Percentiles rank a stretch among this genome's conserved stretches.
These are phyloP conservation scores for Epichloe brachyelytri DNA, from an alignment of 2,329 filamentous ascomycete genomes.

Conservation along the genomic window DNA sequence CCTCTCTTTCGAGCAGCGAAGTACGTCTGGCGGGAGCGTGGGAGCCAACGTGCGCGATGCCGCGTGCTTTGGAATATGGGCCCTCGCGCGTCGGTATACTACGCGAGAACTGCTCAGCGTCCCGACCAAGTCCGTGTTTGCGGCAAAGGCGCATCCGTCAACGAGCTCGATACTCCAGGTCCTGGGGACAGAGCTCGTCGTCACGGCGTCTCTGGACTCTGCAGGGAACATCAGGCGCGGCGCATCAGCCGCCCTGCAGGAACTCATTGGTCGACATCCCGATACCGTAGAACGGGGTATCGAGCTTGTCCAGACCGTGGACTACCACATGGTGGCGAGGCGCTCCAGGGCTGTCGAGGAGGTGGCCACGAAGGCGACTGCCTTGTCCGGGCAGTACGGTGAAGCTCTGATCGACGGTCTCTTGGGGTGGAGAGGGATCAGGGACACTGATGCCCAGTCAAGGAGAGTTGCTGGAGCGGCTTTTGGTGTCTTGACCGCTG, in stretches of 20 bases:
- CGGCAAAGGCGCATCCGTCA: conserved; percentile 23
- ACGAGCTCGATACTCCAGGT: conserved; percentile 52
- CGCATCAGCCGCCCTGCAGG: conserved; percentile 84
- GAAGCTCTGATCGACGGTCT: conserved; percentile 56
- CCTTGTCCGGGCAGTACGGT: conserved; percentile 57
- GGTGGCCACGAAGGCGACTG: conserved; percentile 56
- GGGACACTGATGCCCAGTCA: conserved; percentile 61
- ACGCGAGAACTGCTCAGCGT: conserved; percentile 63
- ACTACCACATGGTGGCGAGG: conserved; percentile 89
- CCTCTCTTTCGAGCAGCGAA: conserved; percentile 78
- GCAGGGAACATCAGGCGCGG: conserved; percentile 88
- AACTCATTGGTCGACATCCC: conserved; percentile 85
- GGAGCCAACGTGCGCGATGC: conserved; percentile 90
- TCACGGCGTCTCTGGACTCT: conserved; percentile 73
- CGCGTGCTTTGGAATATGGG: conserved; percentile 93
- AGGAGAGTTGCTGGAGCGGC: conserved; percentile 59
- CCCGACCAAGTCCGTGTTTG: conserved; percentile 31
- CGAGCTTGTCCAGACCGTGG: conserved; percentile 71
- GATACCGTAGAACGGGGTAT: conserved; percentile 76
- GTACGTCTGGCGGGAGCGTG: conserved; percentile 68
- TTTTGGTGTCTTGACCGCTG: conserved; percentile 46
- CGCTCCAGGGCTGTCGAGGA: conserved; percentile 68
- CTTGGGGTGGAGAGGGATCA: conserved; percentile 78
- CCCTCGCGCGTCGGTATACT: conserved; percentile 73
- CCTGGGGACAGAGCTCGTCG: conserved; percentile 68